A percentile compares a stretch with the other conserved stretches of the same genome.
These are phyloP conservation scores for Ophiosphaerella korrae DNA, from an alignment of 2,329 filamentous ascomycete species.

Conservation along the genomic window DNA sequence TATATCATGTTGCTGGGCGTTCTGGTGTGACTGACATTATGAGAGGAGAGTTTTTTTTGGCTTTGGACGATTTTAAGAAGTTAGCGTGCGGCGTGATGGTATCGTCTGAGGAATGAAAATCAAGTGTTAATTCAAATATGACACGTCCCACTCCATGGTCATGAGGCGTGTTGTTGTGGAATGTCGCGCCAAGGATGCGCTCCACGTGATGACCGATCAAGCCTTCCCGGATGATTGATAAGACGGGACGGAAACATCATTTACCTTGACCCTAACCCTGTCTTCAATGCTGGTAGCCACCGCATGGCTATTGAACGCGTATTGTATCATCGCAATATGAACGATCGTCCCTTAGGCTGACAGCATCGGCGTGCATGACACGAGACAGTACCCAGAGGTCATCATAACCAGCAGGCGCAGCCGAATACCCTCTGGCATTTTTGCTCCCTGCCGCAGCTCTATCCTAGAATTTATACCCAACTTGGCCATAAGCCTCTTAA, in stretches of 20 bases:
- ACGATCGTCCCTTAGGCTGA: too few relatives aligned
- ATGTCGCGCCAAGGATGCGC: conserved; percentile 7
- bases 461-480: background rate
- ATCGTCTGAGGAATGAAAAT: conserved; percentile 25
- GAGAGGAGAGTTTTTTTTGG: conserved; percentile 8
- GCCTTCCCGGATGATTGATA: background rate
- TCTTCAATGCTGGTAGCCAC: too few relatives aligned
- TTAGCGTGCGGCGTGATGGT: conserved; percentile 25
- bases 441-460: background rate
- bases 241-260: background rate
- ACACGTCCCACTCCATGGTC: conserved; percentile 3
- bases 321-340: background rate
- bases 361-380: too few relatives aligned
- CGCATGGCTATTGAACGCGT: too few relatives aligned
- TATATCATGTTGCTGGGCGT: conserved; percentile 35
- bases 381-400: background rate
- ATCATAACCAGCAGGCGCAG: background rate
- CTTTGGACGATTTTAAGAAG: conserved; percentile 4
- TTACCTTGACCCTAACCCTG: too few relatives aligned
- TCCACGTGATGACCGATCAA: conserved; percentile 9
- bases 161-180: conserved; percentile 18
- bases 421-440: background rate
- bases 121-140: conserved; percentile 21
- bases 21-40: conserved; percentile 16
- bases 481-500: background rate